phyloP scores from a whole-genome alignment of 345 rosid genomes.

The Noccaea bulbosa region DNA sequence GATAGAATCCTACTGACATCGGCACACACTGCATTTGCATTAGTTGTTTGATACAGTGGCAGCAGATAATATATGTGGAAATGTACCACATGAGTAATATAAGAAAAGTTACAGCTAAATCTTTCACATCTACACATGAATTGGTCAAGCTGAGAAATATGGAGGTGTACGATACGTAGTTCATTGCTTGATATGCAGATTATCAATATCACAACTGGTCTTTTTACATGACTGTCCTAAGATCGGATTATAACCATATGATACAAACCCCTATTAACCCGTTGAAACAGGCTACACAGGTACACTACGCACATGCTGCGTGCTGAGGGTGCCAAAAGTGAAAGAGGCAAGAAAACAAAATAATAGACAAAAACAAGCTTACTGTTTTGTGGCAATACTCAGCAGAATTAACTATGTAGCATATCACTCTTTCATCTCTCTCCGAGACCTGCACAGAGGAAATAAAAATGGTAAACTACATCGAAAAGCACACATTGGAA shows the following conservation, averaged over 20 bases:
- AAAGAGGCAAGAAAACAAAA: constrained; percentile 24
- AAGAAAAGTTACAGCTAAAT: constrained; percentile 18
- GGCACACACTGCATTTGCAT: constrained; percentile 15
- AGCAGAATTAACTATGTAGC: constrained; percentile 93
- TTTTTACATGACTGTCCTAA: constrained; percentile 19
- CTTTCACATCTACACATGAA: constrained; percentile 8
- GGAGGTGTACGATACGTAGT: constrained; percentile 7
- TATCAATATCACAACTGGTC: constrained; percentile 3
- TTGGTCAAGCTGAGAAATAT: constrained; percentile 1
- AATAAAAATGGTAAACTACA: not conserved
- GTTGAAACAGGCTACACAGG: constrained; percentile 3
- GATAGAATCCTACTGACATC: constrained; percentile 18
- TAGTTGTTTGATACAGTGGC: constrained; percentile 3
- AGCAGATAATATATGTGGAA: constrained; percentile 8
- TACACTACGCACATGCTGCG: constrained; percentile 20
- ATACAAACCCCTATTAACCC: constrained; percentile 16
- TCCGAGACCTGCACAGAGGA: constrained; percentile 73
- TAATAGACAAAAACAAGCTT: constrained; percentile 43
- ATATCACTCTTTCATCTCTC: constrained; percentile 89
- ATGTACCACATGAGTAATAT: constrained; percentile 9
- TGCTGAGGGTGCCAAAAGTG: constrained; percentile 21
- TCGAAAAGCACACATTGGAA: constrained; percentile 27
- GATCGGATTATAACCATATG: constrained; percentile 1
- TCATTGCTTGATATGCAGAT: constrained; percentile 10
- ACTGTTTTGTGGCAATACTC: constrained; percentile 97